Evolutionary conservation across 2,329 filamentous ascomycete genomes (phyloP).

Genomic region (Penicillium rolfsii): DNA sequence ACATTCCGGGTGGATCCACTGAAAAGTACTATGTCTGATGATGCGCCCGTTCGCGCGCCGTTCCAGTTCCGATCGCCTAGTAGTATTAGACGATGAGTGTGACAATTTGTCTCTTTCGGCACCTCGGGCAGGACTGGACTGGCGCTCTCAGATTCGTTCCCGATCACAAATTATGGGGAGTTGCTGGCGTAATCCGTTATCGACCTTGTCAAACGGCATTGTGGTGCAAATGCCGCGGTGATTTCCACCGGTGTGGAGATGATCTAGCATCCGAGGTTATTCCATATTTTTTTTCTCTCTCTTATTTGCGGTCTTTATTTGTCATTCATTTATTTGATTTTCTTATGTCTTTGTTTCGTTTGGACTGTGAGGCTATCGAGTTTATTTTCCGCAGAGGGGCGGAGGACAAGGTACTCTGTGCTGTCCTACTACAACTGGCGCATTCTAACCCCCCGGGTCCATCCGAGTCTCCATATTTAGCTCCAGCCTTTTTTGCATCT

Average conservation of each 20-base stretch:
- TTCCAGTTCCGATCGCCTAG: slow-evolving; percentile 14
- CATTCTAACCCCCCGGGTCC: slow-evolving; percentile 12
- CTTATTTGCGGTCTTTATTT: background rate
- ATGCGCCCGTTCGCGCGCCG: slow-evolving; percentile 4
- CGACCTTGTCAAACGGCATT: slow-evolving; percentile 15
- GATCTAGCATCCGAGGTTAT: slow-evolving; percentile 8
- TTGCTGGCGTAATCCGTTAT: slow-evolving; percentile 7
- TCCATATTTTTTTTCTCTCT: background rate
- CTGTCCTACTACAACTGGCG: background rate
- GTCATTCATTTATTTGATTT: background rate
- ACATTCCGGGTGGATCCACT: slow-evolving; percentile 1
- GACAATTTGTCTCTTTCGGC: slow-evolving; percentile 1
- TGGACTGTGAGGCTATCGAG: background rate
- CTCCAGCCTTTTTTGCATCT: slow-evolving; percentile 16
- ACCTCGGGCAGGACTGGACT: slow-evolving; percentile 8
- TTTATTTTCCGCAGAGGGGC: background rate
- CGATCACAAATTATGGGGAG: slow-evolving; percentile 4
- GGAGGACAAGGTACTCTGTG: background rate
- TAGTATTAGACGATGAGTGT: too few relatives aligned
- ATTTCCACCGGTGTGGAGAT: slow-evolving; percentile 13
- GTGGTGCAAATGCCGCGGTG: slow-evolving; percentile 9
- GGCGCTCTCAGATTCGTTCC: background rate
- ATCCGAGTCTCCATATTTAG: slow-evolving; percentile 11
- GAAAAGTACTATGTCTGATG: background rate
- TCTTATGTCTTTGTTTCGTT: background rate